Percentiles rank a stretch among this genome's conserved stretches.
These are phyloP conservation scores for Pittosporum tobira DNA, from an alignment of 129 eudicot genomes.

Conservation along the genomic window DNA sequence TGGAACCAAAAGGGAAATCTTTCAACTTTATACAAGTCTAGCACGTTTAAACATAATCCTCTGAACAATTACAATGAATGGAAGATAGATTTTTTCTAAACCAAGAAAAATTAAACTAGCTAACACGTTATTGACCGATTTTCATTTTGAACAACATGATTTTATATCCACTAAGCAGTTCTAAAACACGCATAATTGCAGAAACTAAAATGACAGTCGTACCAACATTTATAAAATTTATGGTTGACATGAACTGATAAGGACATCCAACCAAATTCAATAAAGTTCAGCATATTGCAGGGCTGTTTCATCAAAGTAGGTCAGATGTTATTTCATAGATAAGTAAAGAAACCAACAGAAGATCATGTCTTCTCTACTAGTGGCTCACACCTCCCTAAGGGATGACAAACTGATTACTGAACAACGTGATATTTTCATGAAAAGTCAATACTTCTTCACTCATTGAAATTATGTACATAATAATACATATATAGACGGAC, in stretches of 20 bases:
- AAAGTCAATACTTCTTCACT: not conserved
- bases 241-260: not conserved
- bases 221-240: not conserved
- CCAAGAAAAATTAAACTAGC: too few relatives aligned
- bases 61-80: not conserved
- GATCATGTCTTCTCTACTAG: not conserved
- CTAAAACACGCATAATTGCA: not conserved
- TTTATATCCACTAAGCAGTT: not conserved
- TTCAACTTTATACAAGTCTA: not conserved
- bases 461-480: not conserved
- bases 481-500: too few relatives aligned
- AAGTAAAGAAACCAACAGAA: not conserved
- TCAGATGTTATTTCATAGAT: not conserved
- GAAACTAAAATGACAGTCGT: not conserved
- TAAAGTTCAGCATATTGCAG: not conserved
- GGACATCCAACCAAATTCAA: slow-evolving; percentile 5
- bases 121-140: not conserved
- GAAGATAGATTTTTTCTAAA: too few relatives aligned
- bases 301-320: slow-evolving; percentile 1
- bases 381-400: not conserved
- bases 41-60: not conserved
- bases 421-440: slow-evolving; percentile 1
- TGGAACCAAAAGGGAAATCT: slow-evolving; percentile 12
- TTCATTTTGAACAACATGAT: not conserved
- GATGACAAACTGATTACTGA: not conserved